These are phyloP conservation scores for Metschnikowia sp. DNA, from an alignment of 805 yeast genomes.

Conservation along the genomic window DNA sequence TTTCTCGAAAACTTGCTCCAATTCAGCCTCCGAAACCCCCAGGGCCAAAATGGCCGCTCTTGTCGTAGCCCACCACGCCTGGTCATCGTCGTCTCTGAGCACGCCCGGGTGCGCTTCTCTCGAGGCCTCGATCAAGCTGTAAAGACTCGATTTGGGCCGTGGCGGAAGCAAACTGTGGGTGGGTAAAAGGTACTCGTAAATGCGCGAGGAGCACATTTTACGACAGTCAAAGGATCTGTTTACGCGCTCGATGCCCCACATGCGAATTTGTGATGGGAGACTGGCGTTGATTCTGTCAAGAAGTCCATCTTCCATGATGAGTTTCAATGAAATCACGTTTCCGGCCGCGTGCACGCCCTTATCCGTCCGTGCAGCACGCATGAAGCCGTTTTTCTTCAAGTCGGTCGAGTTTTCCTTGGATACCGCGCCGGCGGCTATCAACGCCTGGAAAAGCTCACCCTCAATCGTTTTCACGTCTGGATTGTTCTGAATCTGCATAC, in stretches of 20 bases:
- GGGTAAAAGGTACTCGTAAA: conserved; percentile 92
- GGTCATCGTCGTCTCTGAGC: conserved; percentile 62
- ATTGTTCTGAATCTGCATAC: conserved; percentile 79
- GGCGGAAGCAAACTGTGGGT: conserved; percentile 90
- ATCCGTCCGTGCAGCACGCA: conserved; percentile 86
- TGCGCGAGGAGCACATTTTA: conserved; percentile 91
- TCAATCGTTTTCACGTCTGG: conserved; percentile 89
- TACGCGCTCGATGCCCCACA: conserved; percentile 90
- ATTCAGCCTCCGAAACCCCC: conserved; percentile 12
- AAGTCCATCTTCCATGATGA: conserved; percentile 78
- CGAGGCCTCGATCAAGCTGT: conserved; percentile 54
- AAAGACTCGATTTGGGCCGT: conserved; percentile 68
- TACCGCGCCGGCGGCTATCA: conserved; percentile 83
- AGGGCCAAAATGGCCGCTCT: conserved; percentile 24
- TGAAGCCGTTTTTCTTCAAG: conserved; percentile 80
- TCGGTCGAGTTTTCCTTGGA: conserved; percentile 85
- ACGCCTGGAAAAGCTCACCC: conserved; percentile 80
- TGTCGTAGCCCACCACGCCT: conserved; percentile 54
- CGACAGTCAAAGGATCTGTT: conserved; percentile 93
- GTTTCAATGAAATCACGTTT: conserved; percentile 77
- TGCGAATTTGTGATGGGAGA: conserved; percentile 81
- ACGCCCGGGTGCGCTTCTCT: conserved; percentile 54
- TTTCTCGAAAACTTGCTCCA: conserved; percentile 25
- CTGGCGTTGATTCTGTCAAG: conserved; percentile 66
- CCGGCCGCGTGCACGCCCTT: conserved; percentile 99